Base-by-base conservation (phyloP, 2,329 filamentous ascomycete genomes). In the Claviceps citrina region DNA sequence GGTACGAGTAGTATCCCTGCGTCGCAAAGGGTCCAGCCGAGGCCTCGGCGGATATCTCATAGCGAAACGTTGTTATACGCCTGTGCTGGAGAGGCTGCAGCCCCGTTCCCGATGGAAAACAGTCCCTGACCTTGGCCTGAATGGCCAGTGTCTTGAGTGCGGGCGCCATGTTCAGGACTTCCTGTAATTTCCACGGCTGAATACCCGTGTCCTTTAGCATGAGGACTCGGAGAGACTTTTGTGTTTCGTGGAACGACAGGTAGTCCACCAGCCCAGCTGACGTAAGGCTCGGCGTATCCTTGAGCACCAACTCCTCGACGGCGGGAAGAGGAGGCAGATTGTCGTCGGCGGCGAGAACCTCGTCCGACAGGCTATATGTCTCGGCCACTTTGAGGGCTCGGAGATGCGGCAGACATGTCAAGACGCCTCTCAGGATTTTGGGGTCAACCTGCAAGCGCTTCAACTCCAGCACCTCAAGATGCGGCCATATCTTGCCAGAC, bases 1-100 rank as follows among this genome's bases (percentile, higher is more conserved):
- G 73, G 59, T 94, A 94, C 44, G 76, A 73, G 59, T 95, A 93
- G 63, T 94, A 93, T 15, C 70, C 71, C 8, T 65, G 59, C 0
- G 70, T 70, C 7, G 67, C 62, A 44, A 75, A 81, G 9, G 77
- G 68, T 18, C 76, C 73, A 0, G 73, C 63, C 4, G 65, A 57
- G 0, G 73, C 62, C 8, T 66, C 65, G 3, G 76, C 70, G 9
- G 75, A 80, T 54, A 96, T 83, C 59, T 95, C 89, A 55, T 79
- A 95, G 50, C 89, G 80, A 12, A 96, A 65, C 3, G 75, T 80
- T 48, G 68, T 64, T 16, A 96, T 70, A 13, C 78, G 78, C 40
- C 62, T 65, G 2, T 84, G 93, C 6, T 70, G 60, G 38, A 95
- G 63, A 0, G 76, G 75, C 1, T 76, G 78, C 2, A 66, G 58